Base-by-base conservation (phyloP, 176 grass and related monocot species). In the Puccinellia tenuiflora region DNA sequence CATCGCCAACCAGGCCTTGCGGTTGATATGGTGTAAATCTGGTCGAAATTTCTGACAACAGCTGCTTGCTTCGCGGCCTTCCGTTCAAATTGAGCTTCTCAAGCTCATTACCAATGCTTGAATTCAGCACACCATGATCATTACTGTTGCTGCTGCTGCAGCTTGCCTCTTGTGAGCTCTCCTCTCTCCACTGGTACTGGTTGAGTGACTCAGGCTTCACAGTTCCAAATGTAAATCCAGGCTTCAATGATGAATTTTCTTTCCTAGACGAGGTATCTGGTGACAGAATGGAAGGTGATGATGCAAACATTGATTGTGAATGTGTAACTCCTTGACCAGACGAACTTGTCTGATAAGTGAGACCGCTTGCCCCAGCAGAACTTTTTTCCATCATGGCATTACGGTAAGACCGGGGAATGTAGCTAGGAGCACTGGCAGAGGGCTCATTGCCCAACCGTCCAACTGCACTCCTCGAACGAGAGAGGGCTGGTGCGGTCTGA, bases 361-460 rank as follows among this genome's bases (percentile, higher is more conserved):
- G 68, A 90, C 50, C 15, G 68, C 81, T 85, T 42, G 72, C 82
- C 76, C 76, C 51, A 56, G 53, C 72, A 63, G 89, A 84, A 82
- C 59, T 57, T 83, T 82, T 90, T 43, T 94, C 91, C 72, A 93
- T 96, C 78, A 96, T 99, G n/a, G 93, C 96, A 91, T 88, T 99
- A 52, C 85, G 86, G 79, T 99, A 99, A 65, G 93, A 92, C 48
- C 80, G 84, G 24, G 96, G 96, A 79, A 77, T 83, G 55, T 83
- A 93, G 72, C 85, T 91, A 51, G 93, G 75, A 79, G 87, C 89
- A 88, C 67, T 88, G 2, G 79, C 85, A 39, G 92, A 86, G 24
- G 92, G 88, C 45, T 86, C 94, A 83, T 78, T 95, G 53, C 84
- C 90, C 64, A 93, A 88, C 63, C 80, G 87, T 62, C 87, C 91